Evolutionary conservation across 345 rosid genomes (phyloP).

Genomic region (Hibiscus tridactylites): DNA sequence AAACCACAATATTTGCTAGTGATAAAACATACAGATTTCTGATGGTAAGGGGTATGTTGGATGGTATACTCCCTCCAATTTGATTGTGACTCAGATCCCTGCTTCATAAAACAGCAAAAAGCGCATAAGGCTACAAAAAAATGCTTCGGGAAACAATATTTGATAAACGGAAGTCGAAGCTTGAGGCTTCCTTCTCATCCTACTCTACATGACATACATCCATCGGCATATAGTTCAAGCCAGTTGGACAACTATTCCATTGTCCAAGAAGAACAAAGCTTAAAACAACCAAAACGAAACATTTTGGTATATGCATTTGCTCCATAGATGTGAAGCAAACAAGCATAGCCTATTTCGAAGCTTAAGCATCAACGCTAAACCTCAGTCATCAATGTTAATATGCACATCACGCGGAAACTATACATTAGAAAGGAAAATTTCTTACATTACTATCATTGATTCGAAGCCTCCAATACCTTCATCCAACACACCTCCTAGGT

Average conservation of each 20-base stretch:
- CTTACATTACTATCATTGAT: conserved; percentile 73
- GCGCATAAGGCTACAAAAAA: background rate
- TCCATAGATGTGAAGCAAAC: background rate
- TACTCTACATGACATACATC: background rate
- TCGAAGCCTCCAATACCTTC: conserved; percentile 41
- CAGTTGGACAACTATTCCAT: no score
- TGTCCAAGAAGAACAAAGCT: background rate
- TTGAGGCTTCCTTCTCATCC: background rate
- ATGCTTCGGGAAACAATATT: background rate
- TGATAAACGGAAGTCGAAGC: background rate
- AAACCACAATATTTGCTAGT: background rate
- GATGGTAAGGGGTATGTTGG: conserved; percentile 56
- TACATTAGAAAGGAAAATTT: conserved; percentile 1
- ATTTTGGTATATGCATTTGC: background rate
- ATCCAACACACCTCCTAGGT: conserved; percentile 56
- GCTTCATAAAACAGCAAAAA: conserved; percentile 23
- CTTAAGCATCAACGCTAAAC: background rate
- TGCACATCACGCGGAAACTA: background rate
- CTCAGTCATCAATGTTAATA: no score
- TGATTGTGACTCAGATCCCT: conserved; percentile 86
- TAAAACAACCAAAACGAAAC: background rate
- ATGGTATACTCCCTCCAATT: conserved; percentile 75
- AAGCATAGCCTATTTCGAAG: no score
- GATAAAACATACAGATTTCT: conserved; percentile 48
- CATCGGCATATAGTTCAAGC: background rate